These are phyloP conservation scores for Guyanaporus albipodus DNA, from an alignment of 768 basidiomycete genomes.

Conservation along the genomic window DNA sequence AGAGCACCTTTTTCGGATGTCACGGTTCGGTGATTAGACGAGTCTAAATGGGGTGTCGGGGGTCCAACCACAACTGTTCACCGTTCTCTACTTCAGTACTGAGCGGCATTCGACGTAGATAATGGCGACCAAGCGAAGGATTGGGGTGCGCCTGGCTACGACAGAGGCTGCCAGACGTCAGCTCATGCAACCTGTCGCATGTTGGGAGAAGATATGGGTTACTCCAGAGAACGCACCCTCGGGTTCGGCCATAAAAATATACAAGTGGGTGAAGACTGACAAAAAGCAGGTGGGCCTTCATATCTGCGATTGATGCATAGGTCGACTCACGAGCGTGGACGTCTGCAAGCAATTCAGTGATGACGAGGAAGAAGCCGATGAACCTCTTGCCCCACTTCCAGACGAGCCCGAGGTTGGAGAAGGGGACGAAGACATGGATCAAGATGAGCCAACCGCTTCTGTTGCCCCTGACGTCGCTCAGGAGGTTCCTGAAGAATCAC, in stretches of 20 bases:
- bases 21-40: too few species aligned
- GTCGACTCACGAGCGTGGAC: conserved; percentile 3
- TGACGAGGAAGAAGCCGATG: conserved; percentile 75
- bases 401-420: conserved; percentile 74
- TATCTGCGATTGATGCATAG: not conserved
- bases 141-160: conserved; percentile 71
- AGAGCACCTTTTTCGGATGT: not conserved
- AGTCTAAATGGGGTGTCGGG: conserved; percentile 22
- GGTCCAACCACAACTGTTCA: conserved; percentile 9
- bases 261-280: conserved; percentile 79
- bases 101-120: not conserved
- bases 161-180: conserved; percentile 79
- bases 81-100: too few species aligned
- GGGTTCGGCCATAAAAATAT: conserved; percentile 60
- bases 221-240: conserved; percentile 51
- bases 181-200: conserved; percentile 85
- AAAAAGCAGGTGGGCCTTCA: conserved; percentile 58
- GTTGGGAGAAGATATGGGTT: conserved; percentile 80
- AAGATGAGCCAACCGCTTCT: conserved; percentile 51
- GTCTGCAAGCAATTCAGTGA: conserved; percentile 76
- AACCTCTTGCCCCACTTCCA: conserved; percentile 76
- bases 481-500: conserved; percentile 44
- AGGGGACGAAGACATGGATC: conserved; percentile 70
- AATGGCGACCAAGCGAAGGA: conserved; percentile 73
- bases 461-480: conserved; percentile 39